Evolutionary conservation across 768 basidiomycete species (phyloP), one percentile per base, ranked within the genome.

Genomic region (Phylloporus rhodoxanthus): DNA sequence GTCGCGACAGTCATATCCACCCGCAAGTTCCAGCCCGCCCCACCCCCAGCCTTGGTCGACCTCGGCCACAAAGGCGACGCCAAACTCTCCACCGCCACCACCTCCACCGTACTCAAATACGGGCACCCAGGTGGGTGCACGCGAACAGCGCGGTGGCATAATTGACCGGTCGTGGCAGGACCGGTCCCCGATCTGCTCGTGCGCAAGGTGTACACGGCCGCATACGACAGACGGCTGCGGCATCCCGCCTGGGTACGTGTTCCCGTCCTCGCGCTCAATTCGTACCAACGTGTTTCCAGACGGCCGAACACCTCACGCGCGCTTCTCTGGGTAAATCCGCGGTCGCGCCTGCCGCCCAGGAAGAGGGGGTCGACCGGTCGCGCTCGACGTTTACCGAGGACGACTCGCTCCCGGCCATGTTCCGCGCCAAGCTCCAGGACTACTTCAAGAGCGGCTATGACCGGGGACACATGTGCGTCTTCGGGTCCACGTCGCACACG

Each of bases 391-490:
- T 99, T 69, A 68, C 72, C 36, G 96, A 98, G 64, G 95, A 99
- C 68, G 77, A 77, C 36, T 76, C 78, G 2, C 65, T 98, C 10
- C 95, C 94, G 0, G 71, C 68, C 43, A 55, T 68, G 41, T 98
- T 95, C 75, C 78, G 94, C 17, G 86, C 93, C 0, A 84, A 78
- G 53, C 70, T 97, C 56, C 75, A 83, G 63, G 94, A 97, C 63
- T 97, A 96, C 66, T 91, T 93, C 67, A 76, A 76, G 52, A 95
- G 92, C 62, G 93, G 93, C 9, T 95, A 95, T 63, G 94, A 98
- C 65, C 80, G 95, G 13, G 95, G 95, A 43, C 95, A 99, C 70
- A 97, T 98, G 95, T 91, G 51, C 39, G 86, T 74, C 13, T 25
- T 34, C 19, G 10, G 11, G 17, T 36, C 3, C 25, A 33, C 41